Evolutionary conservation across 495 filamentous ascomycete genomes (phyloP).

Genomic region (Penicillium soppii): DNA sequence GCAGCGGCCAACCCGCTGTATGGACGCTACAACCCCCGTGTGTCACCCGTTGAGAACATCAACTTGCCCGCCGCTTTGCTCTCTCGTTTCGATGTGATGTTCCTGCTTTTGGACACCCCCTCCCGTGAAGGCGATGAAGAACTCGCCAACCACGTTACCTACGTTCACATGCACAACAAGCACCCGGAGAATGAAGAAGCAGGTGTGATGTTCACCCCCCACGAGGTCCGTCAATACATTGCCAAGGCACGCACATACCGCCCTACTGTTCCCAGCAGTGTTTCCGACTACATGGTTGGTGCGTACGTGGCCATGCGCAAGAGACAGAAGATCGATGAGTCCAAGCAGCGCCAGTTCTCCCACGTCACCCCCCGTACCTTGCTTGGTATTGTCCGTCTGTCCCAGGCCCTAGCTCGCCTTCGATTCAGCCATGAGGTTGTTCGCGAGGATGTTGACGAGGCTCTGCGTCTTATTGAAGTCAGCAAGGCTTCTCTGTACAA

Average conservation of each 20-base stretch:
- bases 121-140: constrained; percentile 85
- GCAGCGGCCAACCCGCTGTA: constrained; percentile 97
- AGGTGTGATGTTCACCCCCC: constrained; percentile 77
- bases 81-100: constrained; percentile 95
- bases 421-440: constrained; percentile 81
- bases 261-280: constrained; percentile 74
- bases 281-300: constrained; percentile 94
- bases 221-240: constrained; percentile 93
- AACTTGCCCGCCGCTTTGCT: constrained; percentile 94
- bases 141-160: constrained; percentile 91
- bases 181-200: constrained; percentile 75
- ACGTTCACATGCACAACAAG: constrained; percentile 95
- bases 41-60: constrained; percentile 97
- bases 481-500: constrained; percentile 83
- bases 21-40: constrained; percentile 93
- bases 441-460: constrained; percentile 93
- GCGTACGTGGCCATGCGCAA: constrained; percentile 92
- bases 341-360: constrained; percentile 81
- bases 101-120: constrained; percentile 93
- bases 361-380: constrained; percentile 92
- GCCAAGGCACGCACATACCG: constrained; percentile 87
- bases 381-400: constrained; percentile 85
- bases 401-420: constrained; percentile 92
- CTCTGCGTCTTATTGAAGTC: constrained; percentile 83
- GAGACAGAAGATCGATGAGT: constrained; percentile 84